Evolutionary conservation across 768 basidiomycete species (phyloP).

Genomic region (Rhodotorula graminis): DNA sequence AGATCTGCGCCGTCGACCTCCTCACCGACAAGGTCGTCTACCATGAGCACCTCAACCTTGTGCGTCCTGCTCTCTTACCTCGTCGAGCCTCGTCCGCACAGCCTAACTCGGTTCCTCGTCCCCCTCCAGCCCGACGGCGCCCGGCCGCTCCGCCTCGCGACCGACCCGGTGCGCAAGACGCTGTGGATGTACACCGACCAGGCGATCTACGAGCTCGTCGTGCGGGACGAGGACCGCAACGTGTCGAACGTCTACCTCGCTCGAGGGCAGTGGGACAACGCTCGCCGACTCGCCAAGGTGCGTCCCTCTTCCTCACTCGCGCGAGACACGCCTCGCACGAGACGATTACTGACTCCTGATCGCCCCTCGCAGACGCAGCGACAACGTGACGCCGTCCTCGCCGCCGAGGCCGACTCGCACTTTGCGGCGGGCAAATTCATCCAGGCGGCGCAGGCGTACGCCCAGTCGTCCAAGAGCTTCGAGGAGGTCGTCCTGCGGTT

Average conservation of each 20-base stretch:
- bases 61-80: constrained; percentile 48
- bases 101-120: not conserved
- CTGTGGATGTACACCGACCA: constrained; percentile 91
- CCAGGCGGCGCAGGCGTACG: constrained; percentile 85
- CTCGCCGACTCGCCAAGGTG: constrained; percentile 77
- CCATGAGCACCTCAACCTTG: constrained; percentile 60
- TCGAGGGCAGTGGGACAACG: constrained; percentile 69
- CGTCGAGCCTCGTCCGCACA: not conserved
- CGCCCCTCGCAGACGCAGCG: constrained; percentile 60
- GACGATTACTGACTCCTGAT: not conserved
- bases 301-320: constrained; percentile 26
- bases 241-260: constrained; percentile 88
- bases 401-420: constrained; percentile 72
- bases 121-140: constrained; percentile 65
- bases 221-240: constrained; percentile 83
- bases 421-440: constrained; percentile 78
- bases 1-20: constrained; percentile 69
- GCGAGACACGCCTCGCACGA: no score
- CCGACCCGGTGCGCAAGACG: constrained; percentile 81
- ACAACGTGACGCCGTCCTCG: constrained; percentile 79
- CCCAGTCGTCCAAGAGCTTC: constrained; percentile 71
- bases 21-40: constrained; percentile 76
- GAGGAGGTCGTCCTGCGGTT: constrained; percentile 90
- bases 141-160: constrained; percentile 64
- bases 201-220: constrained; percentile 78